A percentile compares a stretch with the other conserved stretches of the same genome.
Conservation (phyloP, 176 grass and related monocot genomes). For the Ampelocalamus luodianensis region DNA sequence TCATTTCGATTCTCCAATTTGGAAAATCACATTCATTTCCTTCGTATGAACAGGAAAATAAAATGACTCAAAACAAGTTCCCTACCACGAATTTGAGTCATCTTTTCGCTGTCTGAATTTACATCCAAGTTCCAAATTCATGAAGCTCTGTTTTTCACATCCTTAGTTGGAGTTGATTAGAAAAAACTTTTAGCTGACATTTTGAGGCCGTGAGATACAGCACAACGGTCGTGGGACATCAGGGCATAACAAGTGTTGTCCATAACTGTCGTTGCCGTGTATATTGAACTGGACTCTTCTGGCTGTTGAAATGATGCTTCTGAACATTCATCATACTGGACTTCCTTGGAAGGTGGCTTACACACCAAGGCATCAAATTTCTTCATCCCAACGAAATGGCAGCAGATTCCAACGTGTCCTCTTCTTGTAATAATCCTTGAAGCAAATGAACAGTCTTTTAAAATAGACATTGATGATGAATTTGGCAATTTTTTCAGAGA, state of each 20-base stretch:
- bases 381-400: neutral
- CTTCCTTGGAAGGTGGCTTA: slow-evolving; percentile 1
- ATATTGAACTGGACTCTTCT: slow-evolving; percentile 1
- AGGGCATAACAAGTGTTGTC: neutral
- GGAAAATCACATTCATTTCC: neutral
- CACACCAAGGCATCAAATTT: neutral
- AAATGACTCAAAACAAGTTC: neutral
- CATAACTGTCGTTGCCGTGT: neutral
- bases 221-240: neutral
- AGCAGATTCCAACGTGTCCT: neutral
- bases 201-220: neutral
- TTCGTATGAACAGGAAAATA: neutral
- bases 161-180: neutral
- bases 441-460: no score
- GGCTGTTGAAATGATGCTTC: slow-evolving; percentile 26
- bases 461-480: no score
- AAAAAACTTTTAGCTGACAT: neutral
- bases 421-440: neutral
- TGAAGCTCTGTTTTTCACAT: neutral
- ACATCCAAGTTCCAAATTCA: neutral
- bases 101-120: neutral
- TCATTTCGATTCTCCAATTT: neutral
- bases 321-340: slow-evolving; percentile 16
- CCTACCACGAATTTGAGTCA: neutral
- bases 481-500: no score